Conservation (phyloP, 2,329 filamentous ascomycete species). For the Cercospora brassicicola region DNA sequence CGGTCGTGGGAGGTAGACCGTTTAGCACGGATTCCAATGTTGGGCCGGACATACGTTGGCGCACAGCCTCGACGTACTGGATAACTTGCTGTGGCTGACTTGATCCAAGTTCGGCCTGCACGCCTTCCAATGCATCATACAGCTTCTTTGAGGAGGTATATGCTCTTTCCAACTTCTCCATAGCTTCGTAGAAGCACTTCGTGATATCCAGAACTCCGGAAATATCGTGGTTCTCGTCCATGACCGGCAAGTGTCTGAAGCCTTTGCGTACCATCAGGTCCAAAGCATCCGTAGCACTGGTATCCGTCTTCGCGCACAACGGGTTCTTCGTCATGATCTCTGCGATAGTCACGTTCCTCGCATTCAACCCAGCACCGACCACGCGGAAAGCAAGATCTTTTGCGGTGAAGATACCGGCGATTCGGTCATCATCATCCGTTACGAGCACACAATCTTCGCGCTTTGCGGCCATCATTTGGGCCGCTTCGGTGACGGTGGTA, state of each 20-base stretch:
- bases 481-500: slow-evolving; percentile 91
- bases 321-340: slow-evolving; percentile 99
- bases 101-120: slow-evolving; percentile 92
- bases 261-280: slow-evolving; percentile 98
- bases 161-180: slow-evolving; percentile 98
- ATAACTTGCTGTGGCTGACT: slow-evolving; percentile 98
- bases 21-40: slow-evolving; percentile 93
- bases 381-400: slow-evolving; percentile 98
- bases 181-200: slow-evolving; percentile 99
- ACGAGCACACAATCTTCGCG: slow-evolving; percentile 96
- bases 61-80: slow-evolving; percentile 94
- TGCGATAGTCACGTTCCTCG: slow-evolving; percentile 85
- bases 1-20: slow-evolving; percentile 86
- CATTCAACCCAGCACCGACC: slow-evolving; percentile 85
- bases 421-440: slow-evolving; percentile 95
- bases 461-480: slow-evolving; percentile 98
- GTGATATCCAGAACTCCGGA: slow-evolving; percentile 97
- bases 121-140: slow-evolving; percentile 95
- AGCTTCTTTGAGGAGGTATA: slow-evolving; percentile 98
- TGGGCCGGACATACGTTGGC: slow-evolving; percentile 95
- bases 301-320: slow-evolving; percentile 93
- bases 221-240: slow-evolving; percentile 99
- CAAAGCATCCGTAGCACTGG: slow-evolving; percentile 93
- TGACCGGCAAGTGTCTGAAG: slow-evolving; percentile 94
- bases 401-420: slow-evolving; percentile 97